Percentiles rank a stretch among this genome's conserved stretches.
phyloP scores from a whole-genome alignment of 1,284 basidiomycete species.

The Boletus smithii region DNA sequence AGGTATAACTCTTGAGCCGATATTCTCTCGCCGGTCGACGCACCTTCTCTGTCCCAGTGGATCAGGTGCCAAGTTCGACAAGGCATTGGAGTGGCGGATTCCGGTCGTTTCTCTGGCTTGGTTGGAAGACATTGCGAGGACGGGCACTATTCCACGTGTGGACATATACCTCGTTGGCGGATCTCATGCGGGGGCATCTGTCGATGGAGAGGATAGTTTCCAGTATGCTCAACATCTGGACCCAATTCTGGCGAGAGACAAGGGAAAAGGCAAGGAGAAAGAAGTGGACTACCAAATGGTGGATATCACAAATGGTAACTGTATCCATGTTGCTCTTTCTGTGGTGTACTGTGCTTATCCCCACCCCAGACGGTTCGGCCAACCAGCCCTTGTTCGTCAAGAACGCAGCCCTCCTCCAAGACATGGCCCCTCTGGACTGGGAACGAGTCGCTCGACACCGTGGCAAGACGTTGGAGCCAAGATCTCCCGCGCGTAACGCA shows the following conservation, averaged over 20 bases:
- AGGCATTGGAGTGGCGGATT: conserved; percentile 67
- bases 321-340: background rate
- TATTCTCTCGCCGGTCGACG: conserved; percentile 61
- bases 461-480: background rate
- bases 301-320: conserved; percentile 37
- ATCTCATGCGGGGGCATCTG: background rate
- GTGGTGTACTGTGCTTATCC: background rate
- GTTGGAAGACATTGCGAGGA: conserved; percentile 52
- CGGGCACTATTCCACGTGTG: conserved; percentile 41
- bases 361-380: conserved; percentile 1
- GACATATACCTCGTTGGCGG: conserved; percentile 18
- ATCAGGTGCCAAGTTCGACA: conserved; percentile 66
- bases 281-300: conserved; percentile 29
- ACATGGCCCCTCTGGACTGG: conserved; percentile 1
- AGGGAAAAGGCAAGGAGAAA: conserved; percentile 34
- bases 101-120: conserved; percentile 60
- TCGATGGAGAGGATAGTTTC: background rate
- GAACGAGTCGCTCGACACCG: background rate
- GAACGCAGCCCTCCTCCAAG: conserved; percentile 22
- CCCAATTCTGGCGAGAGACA: conserved; percentile 4
- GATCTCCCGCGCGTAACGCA: background rate
- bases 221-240: background rate
- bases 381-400: conserved; percentile 20
- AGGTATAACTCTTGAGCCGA: conserved; percentile 56
- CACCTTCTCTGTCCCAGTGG: conserved; percentile 71